These are phyloP conservation scores for Tolypocladium ovalisporum DNA, from an alignment of 2,329 filamentous ascomycete species.

Conservation along the genomic window DNA sequence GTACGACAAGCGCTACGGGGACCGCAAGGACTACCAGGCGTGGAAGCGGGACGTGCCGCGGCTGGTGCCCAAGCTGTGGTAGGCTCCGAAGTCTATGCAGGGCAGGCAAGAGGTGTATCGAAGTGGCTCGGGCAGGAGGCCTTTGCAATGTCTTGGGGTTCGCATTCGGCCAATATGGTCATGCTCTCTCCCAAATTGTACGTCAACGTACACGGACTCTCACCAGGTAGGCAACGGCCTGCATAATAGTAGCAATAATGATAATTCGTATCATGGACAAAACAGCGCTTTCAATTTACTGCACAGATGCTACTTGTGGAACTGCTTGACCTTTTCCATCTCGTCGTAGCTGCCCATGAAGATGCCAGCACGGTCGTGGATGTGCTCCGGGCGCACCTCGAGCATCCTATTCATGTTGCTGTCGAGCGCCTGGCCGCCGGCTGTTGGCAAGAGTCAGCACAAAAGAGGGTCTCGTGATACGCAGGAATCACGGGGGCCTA, in stretches of 20 bases:
- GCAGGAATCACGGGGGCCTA: constrained; percentile 34
- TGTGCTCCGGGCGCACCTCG: constrained; percentile 77
- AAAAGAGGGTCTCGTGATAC: background rate
- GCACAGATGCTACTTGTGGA: constrained; percentile 42
- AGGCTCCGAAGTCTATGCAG: too few species aligned
- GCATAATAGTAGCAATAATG: background rate
- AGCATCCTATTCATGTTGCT: constrained; percentile 88
- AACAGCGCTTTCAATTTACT: background rate
- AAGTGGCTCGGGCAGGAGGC: background rate
- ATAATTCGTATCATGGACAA: background rate
- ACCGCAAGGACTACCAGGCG: constrained; percentile 53
- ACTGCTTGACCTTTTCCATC: constrained; percentile 86
- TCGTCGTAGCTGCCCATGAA: constrained; percentile 94
- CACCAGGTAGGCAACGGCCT: background rate
- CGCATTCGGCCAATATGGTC: background rate
- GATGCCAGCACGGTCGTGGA: constrained; percentile 92
- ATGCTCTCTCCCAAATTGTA: background rate
- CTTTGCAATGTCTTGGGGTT: background rate
- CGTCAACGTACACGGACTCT: background rate
- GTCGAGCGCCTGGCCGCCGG: constrained; percentile 85
- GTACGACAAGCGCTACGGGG: constrained; percentile 54
- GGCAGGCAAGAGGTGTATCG: too few species aligned
- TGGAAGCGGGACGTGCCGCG: constrained; percentile 58
- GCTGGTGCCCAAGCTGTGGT: constrained; percentile 47
- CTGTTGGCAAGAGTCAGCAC: constrained; percentile 31